phyloP scores from a whole-genome alignment of 768 basidiomycete genomes.

The Macrocybe gigantea region DNA sequence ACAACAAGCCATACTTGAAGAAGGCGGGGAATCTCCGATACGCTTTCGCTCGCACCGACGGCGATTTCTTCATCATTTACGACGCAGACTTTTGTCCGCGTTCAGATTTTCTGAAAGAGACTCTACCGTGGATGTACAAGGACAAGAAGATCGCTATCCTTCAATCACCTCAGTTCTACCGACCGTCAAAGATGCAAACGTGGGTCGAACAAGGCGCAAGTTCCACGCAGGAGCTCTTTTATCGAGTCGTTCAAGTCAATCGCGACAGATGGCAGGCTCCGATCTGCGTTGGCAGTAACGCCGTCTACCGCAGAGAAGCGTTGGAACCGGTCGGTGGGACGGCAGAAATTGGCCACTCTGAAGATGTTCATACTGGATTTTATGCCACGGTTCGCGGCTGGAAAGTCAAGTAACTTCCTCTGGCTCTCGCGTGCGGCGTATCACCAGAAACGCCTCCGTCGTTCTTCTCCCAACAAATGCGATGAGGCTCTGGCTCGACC shows the following conservation, averaged over 20 bases:
- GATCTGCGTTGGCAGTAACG: slow-evolving; percentile 21
- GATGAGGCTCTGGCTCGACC: slow-evolving; percentile 21
- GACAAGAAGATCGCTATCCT: slow-evolving; percentile 19
- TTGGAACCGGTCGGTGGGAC: slow-evolving; percentile 19
- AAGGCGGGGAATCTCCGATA: slow-evolving; percentile 22
- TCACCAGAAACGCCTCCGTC: slow-evolving; percentile 20
- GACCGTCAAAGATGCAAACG: slow-evolving; percentile 14
- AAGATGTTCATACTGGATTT: slow-evolving; percentile 22
- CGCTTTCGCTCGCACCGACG: slow-evolving; percentile 18
- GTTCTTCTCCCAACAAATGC: slow-evolving; percentile 24
- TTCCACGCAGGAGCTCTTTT: slow-evolving; percentile 18
- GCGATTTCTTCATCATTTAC: slow-evolving; percentile 24
- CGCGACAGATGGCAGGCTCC: slow-evolving; percentile 20
- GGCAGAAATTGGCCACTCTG: slow-evolving; percentile 19
- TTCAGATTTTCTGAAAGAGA: slow-evolving; percentile 17
- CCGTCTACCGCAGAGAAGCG: slow-evolving; percentile 19
- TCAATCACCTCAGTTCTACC: slow-evolving; percentile 23
- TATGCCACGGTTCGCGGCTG: slow-evolving; percentile 20
- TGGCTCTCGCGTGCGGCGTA: slow-evolving; percentile 19
- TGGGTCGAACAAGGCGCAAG: slow-evolving; percentile 24
- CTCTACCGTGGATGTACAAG: slow-evolving; percentile 18
- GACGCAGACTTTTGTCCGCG: slow-evolving; percentile 24
- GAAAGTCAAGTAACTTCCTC: slow-evolving; percentile 21
- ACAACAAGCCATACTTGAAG: slow-evolving; percentile 20
- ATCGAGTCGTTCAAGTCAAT: slow-evolving; percentile 21